A percentile compares a stretch with the other conserved stretches of the same genome.
phyloP scores from a whole-genome alignment of 805 yeast genomes.

The Ogataea neopini region DNA sequence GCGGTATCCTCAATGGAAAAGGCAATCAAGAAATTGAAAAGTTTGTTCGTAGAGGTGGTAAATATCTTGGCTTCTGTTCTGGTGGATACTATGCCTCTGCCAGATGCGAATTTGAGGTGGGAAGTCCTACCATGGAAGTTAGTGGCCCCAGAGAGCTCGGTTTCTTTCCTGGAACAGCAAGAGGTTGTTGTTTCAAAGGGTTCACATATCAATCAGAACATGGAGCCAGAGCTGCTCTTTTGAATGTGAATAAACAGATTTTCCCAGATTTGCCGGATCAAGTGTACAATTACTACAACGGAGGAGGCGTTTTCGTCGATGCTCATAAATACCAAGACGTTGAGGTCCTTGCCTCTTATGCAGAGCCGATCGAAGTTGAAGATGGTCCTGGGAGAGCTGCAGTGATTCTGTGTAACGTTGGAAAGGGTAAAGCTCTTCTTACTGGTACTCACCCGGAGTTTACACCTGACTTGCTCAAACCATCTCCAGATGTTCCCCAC shows the following conservation, averaged over 20 bases:
- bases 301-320: constrained; percentile 85
- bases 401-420: constrained; percentile 63
- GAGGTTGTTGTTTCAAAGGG: constrained; percentile 82
- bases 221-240: constrained; percentile 66
- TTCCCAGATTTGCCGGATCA: constrained; percentile 33
- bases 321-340: constrained; percentile 62
- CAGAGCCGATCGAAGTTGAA: constrained; percentile 53
- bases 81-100: constrained; percentile 87
- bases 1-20: constrained; percentile 67
- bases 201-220: constrained; percentile 73
- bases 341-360: constrained; percentile 72
- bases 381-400: constrained; percentile 56
- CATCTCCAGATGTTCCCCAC: constrained; percentile 21
- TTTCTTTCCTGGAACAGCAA: constrained; percentile 78
- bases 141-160: constrained; percentile 80
- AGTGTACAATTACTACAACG: constrained; percentile 65
- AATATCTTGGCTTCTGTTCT: constrained; percentile 86
- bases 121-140: constrained; percentile 70
- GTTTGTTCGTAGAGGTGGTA: constrained; percentile 78
- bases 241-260: constrained; percentile 41
- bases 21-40: constrained; percentile 62
- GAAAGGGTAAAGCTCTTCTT: constrained; percentile 73
- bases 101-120: constrained; percentile 81
- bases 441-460: constrained; percentile 93
- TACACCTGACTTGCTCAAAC: constrained; percentile 51